These are phyloP conservation scores for Multifurca ochricompacta DNA, from an alignment of 768 basidiomycete species.

Conservation along the genomic window DNA sequence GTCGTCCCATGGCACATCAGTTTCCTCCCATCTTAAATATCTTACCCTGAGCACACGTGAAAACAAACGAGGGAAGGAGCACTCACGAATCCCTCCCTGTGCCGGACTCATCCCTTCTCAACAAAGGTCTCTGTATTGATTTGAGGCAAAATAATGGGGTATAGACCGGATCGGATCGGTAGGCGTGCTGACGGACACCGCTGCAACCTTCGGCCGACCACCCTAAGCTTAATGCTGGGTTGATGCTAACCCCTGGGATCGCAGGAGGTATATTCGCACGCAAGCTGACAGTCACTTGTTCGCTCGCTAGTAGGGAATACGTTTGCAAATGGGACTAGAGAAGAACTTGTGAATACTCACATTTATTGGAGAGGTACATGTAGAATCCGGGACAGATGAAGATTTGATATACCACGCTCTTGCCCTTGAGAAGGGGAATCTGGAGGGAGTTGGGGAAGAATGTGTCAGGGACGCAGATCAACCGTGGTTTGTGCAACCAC, in stretches of 20 bases:
- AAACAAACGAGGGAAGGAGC: background rate
- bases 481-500: background rate
- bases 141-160: conserved; percentile 6
- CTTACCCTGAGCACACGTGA: background rate
- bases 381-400: conserved; percentile 7
- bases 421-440: background rate
- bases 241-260: background rate
- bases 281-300: conserved; percentile 2
- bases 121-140: background rate
- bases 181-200: conserved; percentile 4
- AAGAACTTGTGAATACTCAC: background rate
- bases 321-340: background rate
- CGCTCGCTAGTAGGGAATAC: background rate
- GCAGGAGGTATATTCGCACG: background rate
- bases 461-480: background rate
- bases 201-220: conserved; percentile 3
- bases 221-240: background rate
- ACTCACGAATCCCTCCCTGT: background rate
- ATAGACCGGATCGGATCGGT: background rate
- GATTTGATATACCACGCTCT: background rate
- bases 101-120: background rate
- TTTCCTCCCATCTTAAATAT: conserved; percentile 8
- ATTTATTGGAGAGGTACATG: conserved; percentile 9
- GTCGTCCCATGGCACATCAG: conserved; percentile 7
- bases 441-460: background rate